Base-by-base conservation (phyloP, 164 flowering plant species). In the Pachysandra terminalis region DNA sequence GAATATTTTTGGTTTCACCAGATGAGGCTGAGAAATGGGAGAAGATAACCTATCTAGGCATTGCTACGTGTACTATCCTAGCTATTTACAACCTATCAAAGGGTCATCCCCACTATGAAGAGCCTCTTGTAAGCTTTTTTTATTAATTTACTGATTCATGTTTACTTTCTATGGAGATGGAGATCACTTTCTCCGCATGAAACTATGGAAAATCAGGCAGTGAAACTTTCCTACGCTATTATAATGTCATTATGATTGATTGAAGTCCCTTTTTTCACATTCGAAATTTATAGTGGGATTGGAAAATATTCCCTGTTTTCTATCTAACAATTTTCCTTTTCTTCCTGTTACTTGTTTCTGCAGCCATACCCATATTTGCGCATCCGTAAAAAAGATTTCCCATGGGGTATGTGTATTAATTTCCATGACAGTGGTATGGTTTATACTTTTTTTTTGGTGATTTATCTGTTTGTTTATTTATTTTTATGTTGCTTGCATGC, bases 361-460 rank as follows among this genome's bases (percentile, higher is more conserved):
- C 89, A 95, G 97, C 62, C 90, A 16, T 95, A 90, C 73, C 80
- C 87, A 6, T 90, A 95, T 68, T 57, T 95, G 86, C 96, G 81
- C 78, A 90, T 92, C 65, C 92, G 97, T 66, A 89, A 86, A 80
- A 95, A 95, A 86, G 99, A 92, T 80, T 95, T 95, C 68, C 99
- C 99, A 68, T 95, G 97, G 99, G 99, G 97, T 95, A 86, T 60
- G 89, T 52, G 53, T 27, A n/a, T 19, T 54, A 25, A 2, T 23
- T 21, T 51, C 12, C 51, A 35, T 1, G 16, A n/a, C n/a, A n/a
- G n/a, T 51, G 17, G 48, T 55, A 57, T 57, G 45, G 10, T 40
- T 40, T 5, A 5, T 40, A 40, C n/a, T n/a, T n/a, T n/a, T n/a
- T n/a, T n/a, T n/a, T n/a, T n/a, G n/a, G n/a, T n/a, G n/a, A n/a